Conservation (phyloP, 257 asterid species). For the Petunia axillaris region DNA sequence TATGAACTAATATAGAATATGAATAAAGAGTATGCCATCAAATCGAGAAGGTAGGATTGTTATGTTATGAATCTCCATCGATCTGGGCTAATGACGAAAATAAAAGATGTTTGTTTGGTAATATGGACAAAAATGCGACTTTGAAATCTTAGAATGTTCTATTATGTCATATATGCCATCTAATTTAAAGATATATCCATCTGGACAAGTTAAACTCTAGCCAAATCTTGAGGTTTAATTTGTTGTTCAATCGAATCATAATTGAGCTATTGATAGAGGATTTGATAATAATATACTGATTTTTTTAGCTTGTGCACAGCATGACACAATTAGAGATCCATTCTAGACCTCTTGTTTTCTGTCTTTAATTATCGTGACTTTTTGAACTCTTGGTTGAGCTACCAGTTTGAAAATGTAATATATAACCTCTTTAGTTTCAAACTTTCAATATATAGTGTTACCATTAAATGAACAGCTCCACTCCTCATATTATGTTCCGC, state of each 20-base stretch:
- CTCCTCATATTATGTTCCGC: slow-evolving; percentile 11
- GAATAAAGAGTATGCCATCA: not conserved
- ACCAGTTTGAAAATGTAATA: not conserved
- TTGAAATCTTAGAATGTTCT: not conserved
- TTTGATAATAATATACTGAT: not conserved
- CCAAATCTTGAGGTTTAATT: not conserved
- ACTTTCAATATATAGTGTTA: not conserved
- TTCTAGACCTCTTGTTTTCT: not conserved
- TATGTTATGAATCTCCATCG: not conserved
- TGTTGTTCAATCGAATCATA: slow-evolving; percentile 15
- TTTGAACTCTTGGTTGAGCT: not conserved
- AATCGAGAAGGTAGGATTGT: not conserved
- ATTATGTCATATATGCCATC: not conserved
- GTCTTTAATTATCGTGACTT: slow-evolving; percentile 7
- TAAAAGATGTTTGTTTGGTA: not conserved
- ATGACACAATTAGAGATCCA: not conserved
- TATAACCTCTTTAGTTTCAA: not conserved
- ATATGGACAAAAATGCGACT: not conserved
- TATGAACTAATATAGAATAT: not conserved
- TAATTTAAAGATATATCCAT: not conserved
- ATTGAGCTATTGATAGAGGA: not conserved
- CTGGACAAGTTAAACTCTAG: not conserved
- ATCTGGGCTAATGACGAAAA: not conserved
- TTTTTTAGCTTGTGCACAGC: not conserved
- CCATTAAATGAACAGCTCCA: slow-evolving; percentile 1